Evolutionary conservation across 2,329 filamentous ascomycete genomes (phyloP).

Genomic region (Scolecobasidium constrictum): DNA sequence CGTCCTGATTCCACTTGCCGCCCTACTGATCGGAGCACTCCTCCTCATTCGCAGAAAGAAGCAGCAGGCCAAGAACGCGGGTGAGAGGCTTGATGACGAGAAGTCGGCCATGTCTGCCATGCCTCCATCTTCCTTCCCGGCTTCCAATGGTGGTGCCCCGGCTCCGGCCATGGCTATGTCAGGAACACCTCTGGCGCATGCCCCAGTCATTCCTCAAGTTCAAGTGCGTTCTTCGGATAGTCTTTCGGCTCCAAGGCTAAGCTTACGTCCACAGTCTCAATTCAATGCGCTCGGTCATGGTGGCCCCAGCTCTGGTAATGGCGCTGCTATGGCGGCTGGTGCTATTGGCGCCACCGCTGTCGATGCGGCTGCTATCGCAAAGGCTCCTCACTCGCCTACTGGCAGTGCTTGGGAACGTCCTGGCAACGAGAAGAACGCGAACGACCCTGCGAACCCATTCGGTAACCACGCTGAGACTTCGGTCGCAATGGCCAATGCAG

Average conservation of each 20-base stretch:
- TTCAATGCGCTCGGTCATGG: constrained; percentile 51
- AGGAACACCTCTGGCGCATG: constrained; percentile 18
- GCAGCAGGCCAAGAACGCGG: constrained; percentile 36
- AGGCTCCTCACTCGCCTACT: constrained; percentile 6
- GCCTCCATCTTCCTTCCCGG: constrained; percentile 2
- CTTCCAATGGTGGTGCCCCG: neutral
- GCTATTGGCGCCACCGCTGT: constrained; percentile 16
- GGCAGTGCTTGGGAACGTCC: constrained; percentile 29
- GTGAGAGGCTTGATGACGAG: constrained; percentile 27
- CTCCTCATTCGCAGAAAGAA: constrained; percentile 66
- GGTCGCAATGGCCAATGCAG: constrained; percentile 10
- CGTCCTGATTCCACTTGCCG: constrained; percentile 57
- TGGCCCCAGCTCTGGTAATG: constrained; percentile 13
- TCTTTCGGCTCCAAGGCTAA: constrained; percentile 64
- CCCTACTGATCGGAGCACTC: constrained; percentile 57
- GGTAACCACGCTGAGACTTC: constrained; percentile 46
- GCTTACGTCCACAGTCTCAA: constrained; percentile 72
- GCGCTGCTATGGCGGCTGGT: constrained; percentile 12
- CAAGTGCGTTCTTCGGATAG: constrained; percentile 18
- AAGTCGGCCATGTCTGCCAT: constrained; percentile 19
- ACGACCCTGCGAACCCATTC: constrained; percentile 60
- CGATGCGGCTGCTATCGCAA: constrained; percentile 15
- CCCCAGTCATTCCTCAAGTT: neutral
- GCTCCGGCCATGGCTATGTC: constrained; percentile 35
- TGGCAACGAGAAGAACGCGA: constrained; percentile 20